Conservation (phyloP, 768 basidiomycete species). For the Termitomyces eurrhizus region DNA sequence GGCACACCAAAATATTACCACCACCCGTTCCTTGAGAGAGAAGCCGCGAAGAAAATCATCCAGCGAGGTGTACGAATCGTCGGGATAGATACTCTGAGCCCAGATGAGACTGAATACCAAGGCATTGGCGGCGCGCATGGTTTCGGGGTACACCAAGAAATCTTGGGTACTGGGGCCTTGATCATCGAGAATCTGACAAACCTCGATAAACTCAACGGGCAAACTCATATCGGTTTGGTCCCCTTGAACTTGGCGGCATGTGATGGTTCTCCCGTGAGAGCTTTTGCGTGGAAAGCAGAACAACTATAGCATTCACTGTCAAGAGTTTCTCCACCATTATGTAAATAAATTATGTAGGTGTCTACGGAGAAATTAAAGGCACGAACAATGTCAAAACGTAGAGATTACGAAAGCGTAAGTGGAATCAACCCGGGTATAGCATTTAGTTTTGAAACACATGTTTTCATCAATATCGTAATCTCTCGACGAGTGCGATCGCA, state of each 20-base stretch:
- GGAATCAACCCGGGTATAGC: neutral
- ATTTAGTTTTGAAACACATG: neutral
- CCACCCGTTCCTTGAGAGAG: constrained; percentile 61
- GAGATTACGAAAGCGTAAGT: neutral
- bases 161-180: constrained; percentile 58
- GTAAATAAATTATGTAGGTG: neutral
- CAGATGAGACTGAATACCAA: constrained; percentile 54
- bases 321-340: neutral
- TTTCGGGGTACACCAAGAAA: constrained; percentile 53
- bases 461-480: constrained; percentile 12
- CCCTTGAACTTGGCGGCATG: constrained; percentile 55
- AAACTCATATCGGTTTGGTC: constrained; percentile 44
- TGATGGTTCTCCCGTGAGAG: constrained; percentile 73
- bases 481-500: constrained; percentile 42
- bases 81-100: constrained; percentile 62
- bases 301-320: constrained; percentile 4
- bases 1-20: constrained; percentile 44
- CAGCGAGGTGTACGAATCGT: constrained; percentile 51
- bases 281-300: constrained; percentile 43
- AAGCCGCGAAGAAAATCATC: constrained; percentile 47
- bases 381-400: neutral
- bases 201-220: constrained; percentile 36
- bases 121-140: constrained; percentile 30
- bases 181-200: constrained; percentile 72
- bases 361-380: neutral